These are phyloP conservation scores for Triticum timopheevii DNA, from an alignment of 176 grass and related monocot species.

Conservation along the genomic window DNA sequence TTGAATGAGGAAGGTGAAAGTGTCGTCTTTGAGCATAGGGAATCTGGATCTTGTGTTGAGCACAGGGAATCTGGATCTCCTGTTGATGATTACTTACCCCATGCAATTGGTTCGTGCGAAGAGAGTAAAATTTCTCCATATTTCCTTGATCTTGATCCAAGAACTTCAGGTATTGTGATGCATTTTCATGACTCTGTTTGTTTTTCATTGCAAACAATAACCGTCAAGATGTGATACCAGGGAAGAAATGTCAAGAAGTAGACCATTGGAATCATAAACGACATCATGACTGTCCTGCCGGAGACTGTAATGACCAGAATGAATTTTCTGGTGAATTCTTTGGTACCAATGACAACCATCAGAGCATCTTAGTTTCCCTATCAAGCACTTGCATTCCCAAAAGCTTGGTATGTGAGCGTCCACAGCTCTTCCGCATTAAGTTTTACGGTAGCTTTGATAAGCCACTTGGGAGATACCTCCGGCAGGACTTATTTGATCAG, in stretches of 20 bases:
- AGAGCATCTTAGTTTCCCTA: constrained; percentile 88
- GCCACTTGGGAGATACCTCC: constrained; percentile 90
- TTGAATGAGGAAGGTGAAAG: constrained; percentile 28
- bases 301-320: constrained; percentile 38
- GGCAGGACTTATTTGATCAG: constrained; percentile 88
- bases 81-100: constrained; percentile 15
- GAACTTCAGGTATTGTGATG: constrained; percentile 28
- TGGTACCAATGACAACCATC: constrained; percentile 59
- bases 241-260: constrained; percentile 28
- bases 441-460: constrained; percentile 98
- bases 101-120: constrained; percentile 25
- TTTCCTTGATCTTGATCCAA: constrained; percentile 18
- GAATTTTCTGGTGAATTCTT: constrained; percentile 56
- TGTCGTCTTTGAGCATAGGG: constrained; percentile 22
- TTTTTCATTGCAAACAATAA: constrained; percentile 10
- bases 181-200: constrained; percentile 25
- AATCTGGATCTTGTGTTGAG: constrained; percentile 12
- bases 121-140: constrained; percentile 23
- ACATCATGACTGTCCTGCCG: constrained; percentile 23
- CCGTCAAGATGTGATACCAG: constrained; percentile 20
- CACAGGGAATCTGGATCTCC: constrained; percentile 27
- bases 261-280: constrained; percentile 19
- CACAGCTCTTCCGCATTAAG: constrained; percentile 83
- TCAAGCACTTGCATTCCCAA: constrained; percentile 79
- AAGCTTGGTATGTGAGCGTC: constrained; percentile 56